Evolutionary conservation across 352 stramenopile species (phyloP).

Genomic region (Globisporangium abappressorium): DNA sequence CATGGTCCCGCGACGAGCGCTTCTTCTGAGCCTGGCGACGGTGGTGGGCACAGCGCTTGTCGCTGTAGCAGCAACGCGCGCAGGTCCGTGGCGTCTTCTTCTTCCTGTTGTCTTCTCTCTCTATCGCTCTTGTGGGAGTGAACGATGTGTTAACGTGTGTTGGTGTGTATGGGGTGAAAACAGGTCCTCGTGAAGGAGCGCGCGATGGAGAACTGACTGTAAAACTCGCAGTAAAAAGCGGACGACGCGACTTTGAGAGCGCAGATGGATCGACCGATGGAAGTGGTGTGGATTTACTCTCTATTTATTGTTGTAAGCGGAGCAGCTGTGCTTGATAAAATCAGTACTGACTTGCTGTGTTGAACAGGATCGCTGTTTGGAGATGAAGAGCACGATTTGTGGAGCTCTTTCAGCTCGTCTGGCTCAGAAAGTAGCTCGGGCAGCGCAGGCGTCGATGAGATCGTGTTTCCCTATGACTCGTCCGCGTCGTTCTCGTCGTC

Average conservation of each 20-base stretch:
- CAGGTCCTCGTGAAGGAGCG: background rate
- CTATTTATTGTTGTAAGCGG: background rate
- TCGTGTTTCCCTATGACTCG: slow-evolving; percentile 2
- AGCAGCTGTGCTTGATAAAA: background rate
- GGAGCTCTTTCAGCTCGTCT: slow-evolving; percentile 6
- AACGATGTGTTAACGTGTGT: background rate
- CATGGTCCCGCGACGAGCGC: slow-evolving; percentile 8
- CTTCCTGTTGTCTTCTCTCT: background rate
- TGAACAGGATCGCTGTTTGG: slow-evolving; percentile 14
- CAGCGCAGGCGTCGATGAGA: background rate
- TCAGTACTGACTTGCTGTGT: background rate
- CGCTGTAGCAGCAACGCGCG: slow-evolving; percentile 8
- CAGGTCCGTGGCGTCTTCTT: slow-evolving; percentile 3
- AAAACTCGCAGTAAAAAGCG: background rate
- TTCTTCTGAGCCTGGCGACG: slow-evolving; percentile 4
- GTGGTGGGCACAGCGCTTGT: slow-evolving; percentile 12
- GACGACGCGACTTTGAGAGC: background rate
- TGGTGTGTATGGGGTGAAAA: background rate
- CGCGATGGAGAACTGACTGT: slow-evolving; percentile 1
- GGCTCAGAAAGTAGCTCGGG: slow-evolving; percentile 4
- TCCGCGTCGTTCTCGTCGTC: background rate
- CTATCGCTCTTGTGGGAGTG: background rate
- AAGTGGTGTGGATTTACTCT: slow-evolving; percentile 10
- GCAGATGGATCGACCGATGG: slow-evolving; percentile 1
- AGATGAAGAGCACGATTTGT: background rate